A percentile compares a stretch with the other conserved stretches of the same genome.
These are phyloP conservation scores for Angophora floribunda DNA, from an alignment of 345 rosid species.

Conservation along the genomic window DNA sequence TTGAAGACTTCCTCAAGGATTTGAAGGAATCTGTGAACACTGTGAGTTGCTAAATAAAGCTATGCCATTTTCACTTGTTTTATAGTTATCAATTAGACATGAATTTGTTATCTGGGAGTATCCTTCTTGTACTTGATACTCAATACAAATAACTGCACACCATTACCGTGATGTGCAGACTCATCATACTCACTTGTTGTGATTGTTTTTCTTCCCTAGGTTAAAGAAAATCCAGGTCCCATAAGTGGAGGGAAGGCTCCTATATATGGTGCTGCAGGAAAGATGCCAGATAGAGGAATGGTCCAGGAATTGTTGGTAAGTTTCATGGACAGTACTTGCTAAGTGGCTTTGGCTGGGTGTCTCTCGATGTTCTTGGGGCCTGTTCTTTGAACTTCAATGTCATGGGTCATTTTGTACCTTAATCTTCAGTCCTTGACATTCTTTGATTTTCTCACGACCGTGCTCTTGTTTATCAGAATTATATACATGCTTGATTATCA, in stretches of 20 bases:
- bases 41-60: constrained; percentile 27
- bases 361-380: neutral
- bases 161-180: neutral
- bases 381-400: neutral
- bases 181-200: neutral
- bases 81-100: neutral
- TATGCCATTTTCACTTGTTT: neutral
- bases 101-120: neutral
- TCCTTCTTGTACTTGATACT: neutral
- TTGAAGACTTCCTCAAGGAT: constrained; percentile 56
- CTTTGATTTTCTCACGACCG: neutral
- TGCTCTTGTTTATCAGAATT: neutral
- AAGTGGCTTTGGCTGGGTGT: neutral
- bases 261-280: constrained; percentile 92
- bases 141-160: neutral
- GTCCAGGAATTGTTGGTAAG: constrained; percentile 71
- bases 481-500: neutral
- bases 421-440: neutral
- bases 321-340: constrained; percentile 83
- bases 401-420: neutral
- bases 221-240: constrained; percentile 80
- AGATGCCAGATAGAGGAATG: constrained; percentile 77
- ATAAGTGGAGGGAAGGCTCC: constrained; percentile 81
- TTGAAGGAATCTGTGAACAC: constrained; percentile 62
- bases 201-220: constrained; percentile 17